These are phyloP conservation scores for Malassezia pachydermatis DNA, from an alignment of 1,284 basidiomycete genomes.

Conservation along the genomic window DNA sequence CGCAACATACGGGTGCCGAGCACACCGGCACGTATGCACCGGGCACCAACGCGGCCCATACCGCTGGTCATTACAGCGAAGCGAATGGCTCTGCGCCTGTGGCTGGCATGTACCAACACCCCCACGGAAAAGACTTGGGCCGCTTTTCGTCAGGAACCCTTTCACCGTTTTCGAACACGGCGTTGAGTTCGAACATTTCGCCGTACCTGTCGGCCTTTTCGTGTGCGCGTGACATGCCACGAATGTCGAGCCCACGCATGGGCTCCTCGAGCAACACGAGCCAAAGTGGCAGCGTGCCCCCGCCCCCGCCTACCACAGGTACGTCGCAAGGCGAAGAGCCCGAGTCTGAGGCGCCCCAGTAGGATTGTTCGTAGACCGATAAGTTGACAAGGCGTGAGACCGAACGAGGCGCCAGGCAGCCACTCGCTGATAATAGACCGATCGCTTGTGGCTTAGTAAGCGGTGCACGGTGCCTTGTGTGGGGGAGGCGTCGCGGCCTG, in stretches of 20 bases:
- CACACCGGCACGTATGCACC: not conserved
- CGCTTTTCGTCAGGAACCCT: constrained; percentile 37
- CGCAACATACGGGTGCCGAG: not conserved
- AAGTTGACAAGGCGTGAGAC: no score
- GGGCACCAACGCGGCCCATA: no score
- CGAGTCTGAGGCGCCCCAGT: not conserved
- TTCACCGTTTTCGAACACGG: constrained; percentile 43
- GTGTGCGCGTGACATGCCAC: constrained; percentile 42
- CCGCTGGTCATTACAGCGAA: not conserved
- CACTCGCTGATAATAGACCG: no score
- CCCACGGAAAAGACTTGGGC: constrained; percentile 27
- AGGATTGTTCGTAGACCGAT: no score
- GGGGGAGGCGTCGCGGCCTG: no score
- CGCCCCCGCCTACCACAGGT: no score
- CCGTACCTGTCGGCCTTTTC: constrained; percentile 46
- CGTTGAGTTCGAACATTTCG: constrained; percentile 39
- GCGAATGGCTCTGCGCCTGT: not conserved
- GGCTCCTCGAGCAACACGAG: constrained; percentile 19
- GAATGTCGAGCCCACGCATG: constrained; percentile 33
- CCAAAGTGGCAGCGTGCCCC: no score
- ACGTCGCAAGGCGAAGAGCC: no score
- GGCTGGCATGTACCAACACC: constrained; percentile 2
- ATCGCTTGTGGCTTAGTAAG: no score
- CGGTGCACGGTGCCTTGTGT: no score
- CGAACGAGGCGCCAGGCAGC: no score